A percentile compares a stretch with the other conserved stretches of the same genome.
These are phyloP conservation scores for Aspergillus phoenicis DNA, from an alignment of 2,329 filamentous ascomycete genomes.

Conservation along the genomic window DNA sequence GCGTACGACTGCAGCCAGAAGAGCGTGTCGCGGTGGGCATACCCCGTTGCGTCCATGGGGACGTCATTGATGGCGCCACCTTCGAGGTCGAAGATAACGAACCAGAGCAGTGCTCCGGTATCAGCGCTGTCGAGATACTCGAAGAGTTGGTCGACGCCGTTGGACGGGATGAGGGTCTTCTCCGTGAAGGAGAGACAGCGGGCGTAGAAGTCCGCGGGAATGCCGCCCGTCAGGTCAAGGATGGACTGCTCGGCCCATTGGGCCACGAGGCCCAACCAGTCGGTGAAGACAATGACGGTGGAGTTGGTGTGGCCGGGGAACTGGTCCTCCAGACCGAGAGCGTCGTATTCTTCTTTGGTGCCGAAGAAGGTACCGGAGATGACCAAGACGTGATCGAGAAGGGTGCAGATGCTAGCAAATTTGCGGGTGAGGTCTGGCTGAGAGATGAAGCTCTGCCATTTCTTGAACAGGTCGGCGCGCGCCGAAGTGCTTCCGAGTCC, in stretches of 20 bases:
- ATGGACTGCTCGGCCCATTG: conserved; percentile 30
- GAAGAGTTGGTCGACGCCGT: conserved; percentile 55
- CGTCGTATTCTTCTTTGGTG: conserved; percentile 58
- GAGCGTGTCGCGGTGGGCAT: conserved; percentile 65
- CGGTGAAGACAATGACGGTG: conserved; percentile 29
- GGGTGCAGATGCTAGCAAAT: conserved; percentile 60
- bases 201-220: conserved; percentile 57
- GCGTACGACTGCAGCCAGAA: conserved; percentile 67
- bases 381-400: conserved; percentile 57
- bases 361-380: conserved; percentile 67
- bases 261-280: conserved; percentile 33
- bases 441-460: conserved; percentile 61
- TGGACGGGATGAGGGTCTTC: conserved; percentile 52
- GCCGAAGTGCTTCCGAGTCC: conserved; percentile 50
- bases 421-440: conserved; percentile 60
- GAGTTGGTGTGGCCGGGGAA: conserved; percentile 26
- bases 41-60: conserved; percentile 59
- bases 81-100: conserved; percentile 63
- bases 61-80: conserved; percentile 64
- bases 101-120: conserved; percentile 60
- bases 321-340: conserved; percentile 31
- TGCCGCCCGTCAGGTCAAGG: conserved; percentile 36
- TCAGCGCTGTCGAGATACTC: conserved; percentile 54
- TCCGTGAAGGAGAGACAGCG: conserved; percentile 58
- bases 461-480: conserved; percentile 54